These are phyloP conservation scores for Colletotrichum plurivorum DNA, from an alignment of 2,329 filamentous ascomycete genomes.

Conservation along the genomic window DNA sequence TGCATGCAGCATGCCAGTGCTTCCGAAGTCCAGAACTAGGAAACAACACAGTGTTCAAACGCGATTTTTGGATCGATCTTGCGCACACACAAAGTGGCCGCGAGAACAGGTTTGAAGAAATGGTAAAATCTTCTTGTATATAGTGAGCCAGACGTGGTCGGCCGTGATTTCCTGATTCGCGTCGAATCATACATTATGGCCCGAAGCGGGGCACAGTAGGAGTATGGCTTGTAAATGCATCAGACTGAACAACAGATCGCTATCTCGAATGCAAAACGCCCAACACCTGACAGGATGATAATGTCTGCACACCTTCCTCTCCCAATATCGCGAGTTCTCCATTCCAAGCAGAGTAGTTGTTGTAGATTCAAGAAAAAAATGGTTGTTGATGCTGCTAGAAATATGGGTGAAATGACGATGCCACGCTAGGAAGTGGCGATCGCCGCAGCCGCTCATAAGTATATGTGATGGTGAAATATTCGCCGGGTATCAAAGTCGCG, in stretches of 20 bases:
- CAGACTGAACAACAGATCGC: conserved; percentile 28
- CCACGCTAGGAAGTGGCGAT: neutral
- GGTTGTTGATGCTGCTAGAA: neutral
- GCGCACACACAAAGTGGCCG: neutral
- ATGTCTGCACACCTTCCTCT: neutral
- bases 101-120: neutral
- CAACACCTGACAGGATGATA: conserved; percentile 29
- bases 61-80: neutral
- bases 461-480: conserved; percentile 1
- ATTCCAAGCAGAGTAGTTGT: conserved; percentile 9
- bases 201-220: neutral
- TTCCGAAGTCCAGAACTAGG: too few relatives aligned
- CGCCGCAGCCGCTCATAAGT: conserved; percentile 4
- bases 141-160: neutral
- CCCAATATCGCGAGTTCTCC: conserved; percentile 3
- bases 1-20: too few relatives aligned
- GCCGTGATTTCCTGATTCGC: conserved; percentile 21
- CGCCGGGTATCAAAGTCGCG: conserved; percentile 32
- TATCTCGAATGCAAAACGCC: conserved; percentile 34
- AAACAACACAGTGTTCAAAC: too few relatives aligned
- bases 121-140: neutral
- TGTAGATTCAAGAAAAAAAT: conserved; percentile 5
- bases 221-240: conserved; percentile 17
- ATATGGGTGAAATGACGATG: neutral
- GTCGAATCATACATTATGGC: conserved; percentile 33